These are phyloP conservation scores for Rhizopogon sp. DNA, from an alignment of 768 basidiomycete genomes.

Conservation along the genomic window DNA sequence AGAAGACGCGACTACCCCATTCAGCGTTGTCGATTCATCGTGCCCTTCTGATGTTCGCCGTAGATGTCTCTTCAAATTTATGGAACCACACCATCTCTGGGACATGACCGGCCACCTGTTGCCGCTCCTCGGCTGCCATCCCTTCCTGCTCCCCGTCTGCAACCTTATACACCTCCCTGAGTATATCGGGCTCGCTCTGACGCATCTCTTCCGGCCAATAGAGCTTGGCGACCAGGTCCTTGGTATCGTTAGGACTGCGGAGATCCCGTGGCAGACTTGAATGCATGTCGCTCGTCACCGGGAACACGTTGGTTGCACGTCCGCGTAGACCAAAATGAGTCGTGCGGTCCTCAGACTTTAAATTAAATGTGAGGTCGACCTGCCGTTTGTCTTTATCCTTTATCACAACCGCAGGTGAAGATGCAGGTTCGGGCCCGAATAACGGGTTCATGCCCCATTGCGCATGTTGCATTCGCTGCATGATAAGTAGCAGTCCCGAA, in stretches of 20 bases:
- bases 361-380: not conserved
- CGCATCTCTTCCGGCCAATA: not conserved
- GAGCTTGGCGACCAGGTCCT: not conserved
- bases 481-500: not conserved
- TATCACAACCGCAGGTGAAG: too few relatives aligned
- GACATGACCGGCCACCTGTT: not conserved
- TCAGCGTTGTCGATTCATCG: too few relatives aligned
- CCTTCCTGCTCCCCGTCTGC: not conserved
- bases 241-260: not conserved
- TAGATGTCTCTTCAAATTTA: too few relatives aligned
- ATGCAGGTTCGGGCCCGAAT: not conserved
- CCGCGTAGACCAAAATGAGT: not conserved
- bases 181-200: not conserved
- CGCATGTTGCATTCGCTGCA: not conserved
- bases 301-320: not conserved
- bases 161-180: not conserved
- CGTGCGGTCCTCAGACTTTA: not conserved
- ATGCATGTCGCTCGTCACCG: not conserved
- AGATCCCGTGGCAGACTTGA: not conserved
- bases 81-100: not conserved
- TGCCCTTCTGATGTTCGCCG: not conserved
- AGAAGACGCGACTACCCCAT: slow-evolving; percentile 6
- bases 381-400: not conserved
- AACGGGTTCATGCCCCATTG: not conserved
- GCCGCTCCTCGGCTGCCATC: not conserved